Evolutionary conservation across 495 filamentous ascomycete genomes (phyloP), one percentile per base, ranked within the genome.

Genomic region (Daldinia concentrica): DNA sequence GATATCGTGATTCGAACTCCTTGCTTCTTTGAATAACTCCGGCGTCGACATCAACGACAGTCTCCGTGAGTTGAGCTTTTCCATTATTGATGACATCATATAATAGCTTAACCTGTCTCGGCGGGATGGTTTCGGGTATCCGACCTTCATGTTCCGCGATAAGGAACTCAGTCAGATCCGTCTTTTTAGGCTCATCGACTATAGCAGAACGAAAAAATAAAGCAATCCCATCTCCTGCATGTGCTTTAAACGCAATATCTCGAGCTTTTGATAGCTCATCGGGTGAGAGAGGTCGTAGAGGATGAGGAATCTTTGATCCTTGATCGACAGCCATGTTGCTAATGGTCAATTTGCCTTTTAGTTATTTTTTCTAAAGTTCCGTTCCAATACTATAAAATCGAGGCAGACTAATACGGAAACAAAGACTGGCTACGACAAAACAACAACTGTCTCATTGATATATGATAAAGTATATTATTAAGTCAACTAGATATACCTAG

Each of bases 21-120:
- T 82, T 80, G 69, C 86, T 86, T 36, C 80, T 79, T 8, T 87
- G 75, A 14, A 86, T 80, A 66, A 81, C 77, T 1, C 79, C 80
- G 24, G 76, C 72, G 4, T 77, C 82, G 29, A 92, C 67, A 73
- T 92, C 89, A 11, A 93, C 85, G 43, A 90, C 75, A 0, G 89
- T 86, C 73, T 92, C 89, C 56, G 84, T 82, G 62, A 89, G 90
- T 37, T 86, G 82, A n/a, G 86, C 81, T 14, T 83, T 84, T 62
- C 90, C 87, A 30, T 78, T 65, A 6, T 83, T 83, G 66, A 92
- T 85, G 51, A 88, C 84, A 79, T 93, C 90, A 78, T 91, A 92
- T 59, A 90, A 81, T 22, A 89, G 84, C 52, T 85, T 81, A n/a
- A 90, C 89, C 41, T 88, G 77, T 54, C 90, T 85, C 5, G 85